These are phyloP conservation scores for Aphanomyces stellatus DNA, from an alignment of 352 stramenopile genomes.

Conservation along the genomic window DNA sequence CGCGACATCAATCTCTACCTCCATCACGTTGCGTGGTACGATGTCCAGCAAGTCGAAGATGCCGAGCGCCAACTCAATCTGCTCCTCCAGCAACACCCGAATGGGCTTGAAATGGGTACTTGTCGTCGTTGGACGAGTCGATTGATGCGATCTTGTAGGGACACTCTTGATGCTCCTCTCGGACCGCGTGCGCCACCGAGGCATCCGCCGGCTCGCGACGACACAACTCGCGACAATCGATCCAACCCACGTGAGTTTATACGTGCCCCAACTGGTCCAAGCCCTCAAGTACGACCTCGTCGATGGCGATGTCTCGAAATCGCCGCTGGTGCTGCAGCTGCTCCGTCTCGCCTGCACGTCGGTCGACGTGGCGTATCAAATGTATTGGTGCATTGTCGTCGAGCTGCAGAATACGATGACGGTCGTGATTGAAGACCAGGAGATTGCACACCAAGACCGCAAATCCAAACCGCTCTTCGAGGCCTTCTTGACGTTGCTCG, in stretches of 20 bases:
- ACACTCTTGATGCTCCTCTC: conserved; percentile 1
- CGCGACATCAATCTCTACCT: background rate
- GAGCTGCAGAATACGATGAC: conserved; percentile 16
- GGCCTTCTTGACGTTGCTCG: background rate
- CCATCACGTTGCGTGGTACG: background rate
- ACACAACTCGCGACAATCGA: background rate
- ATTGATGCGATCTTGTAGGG: background rate
- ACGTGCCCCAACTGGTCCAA: conserved; percentile 28
- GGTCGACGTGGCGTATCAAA: conserved; percentile 17
- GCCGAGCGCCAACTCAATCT: background rate
- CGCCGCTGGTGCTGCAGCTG: conserved; percentile 20
- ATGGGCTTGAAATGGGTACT: background rate
- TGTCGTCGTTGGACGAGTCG: background rate
- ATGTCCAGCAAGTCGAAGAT: conserved; percentile 4
- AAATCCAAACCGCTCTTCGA: background rate
- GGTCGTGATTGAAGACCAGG: background rate
- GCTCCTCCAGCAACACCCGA: background rate
- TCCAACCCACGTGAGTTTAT: background rate
- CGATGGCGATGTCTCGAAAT: conserved; percentile 17
- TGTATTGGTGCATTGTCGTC: conserved; percentile 24
- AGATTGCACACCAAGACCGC: conserved; percentile 16
- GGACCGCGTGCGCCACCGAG: background rate
- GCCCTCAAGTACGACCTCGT: conserved; percentile 25
- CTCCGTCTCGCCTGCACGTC: background rate
- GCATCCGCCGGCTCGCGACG: background rate